phyloP scores from a whole-genome alignment of 768 basidiomycete species.

The Gloeostereum incarnatum region DNA sequence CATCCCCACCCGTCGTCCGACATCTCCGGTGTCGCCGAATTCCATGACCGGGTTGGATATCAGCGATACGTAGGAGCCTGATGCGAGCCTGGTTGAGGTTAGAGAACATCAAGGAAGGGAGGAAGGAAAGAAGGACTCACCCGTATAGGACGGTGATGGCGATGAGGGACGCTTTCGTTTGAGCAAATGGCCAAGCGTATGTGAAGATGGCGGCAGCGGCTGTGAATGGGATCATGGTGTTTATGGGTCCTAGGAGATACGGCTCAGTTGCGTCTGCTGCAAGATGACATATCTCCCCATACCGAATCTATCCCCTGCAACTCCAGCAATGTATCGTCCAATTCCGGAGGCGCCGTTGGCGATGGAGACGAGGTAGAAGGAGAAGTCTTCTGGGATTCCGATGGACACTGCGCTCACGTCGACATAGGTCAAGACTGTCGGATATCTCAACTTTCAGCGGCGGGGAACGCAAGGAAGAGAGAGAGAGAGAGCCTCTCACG shows the following conservation, averaged over 20 bases:
- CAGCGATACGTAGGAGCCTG: slow-evolving; percentile 24
- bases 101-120: neutral
- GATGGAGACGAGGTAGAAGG: slow-evolving; percentile 60
- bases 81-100: slow-evolving; percentile 15
- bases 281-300: neutral
- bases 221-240: slow-evolving; percentile 60
- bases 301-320: slow-evolving; percentile 49
- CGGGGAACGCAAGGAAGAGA: neutral
- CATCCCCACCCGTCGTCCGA: slow-evolving; percentile 27
- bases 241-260: slow-evolving; percentile 44
- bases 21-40: slow-evolving; percentile 21
- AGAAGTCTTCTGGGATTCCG: slow-evolving; percentile 39
- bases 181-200: slow-evolving; percentile 33
- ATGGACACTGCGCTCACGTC: slow-evolving; percentile 42
- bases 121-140: slow-evolving; percentile 10
- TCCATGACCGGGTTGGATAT: slow-evolving; percentile 20
- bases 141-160: slow-evolving; percentile 30
- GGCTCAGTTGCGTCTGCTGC: neutral
- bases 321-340: slow-evolving; percentile 48
- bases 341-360: slow-evolving; percentile 58
- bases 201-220: slow-evolving; percentile 27
- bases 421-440: slow-evolving; percentile 60
- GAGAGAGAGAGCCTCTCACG: slow-evolving; percentile 20
- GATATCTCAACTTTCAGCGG: slow-evolving; percentile 6
- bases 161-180: slow-evolving; percentile 15